Base-by-base conservation (phyloP, 257 asterid species). In the Nicotiana attenuata region DNA sequence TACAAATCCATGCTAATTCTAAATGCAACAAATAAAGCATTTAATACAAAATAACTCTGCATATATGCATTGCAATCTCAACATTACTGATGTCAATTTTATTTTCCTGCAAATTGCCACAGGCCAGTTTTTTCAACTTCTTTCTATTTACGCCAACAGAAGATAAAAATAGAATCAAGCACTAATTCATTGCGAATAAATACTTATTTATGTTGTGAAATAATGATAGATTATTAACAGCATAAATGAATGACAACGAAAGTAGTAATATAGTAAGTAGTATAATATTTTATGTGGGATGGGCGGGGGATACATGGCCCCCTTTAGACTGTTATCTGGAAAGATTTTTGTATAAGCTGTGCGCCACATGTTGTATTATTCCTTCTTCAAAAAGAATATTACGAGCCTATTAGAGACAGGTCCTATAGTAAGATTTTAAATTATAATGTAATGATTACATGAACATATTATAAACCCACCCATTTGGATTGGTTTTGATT, bases 291-390 rank as follows among this genome's bases (percentile, higher is more conserved):
- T 71, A 47, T 20, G 20, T 11, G n/a, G 17, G 15, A 52, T 52
- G 57, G 26, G 2, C 6, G 61, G 41, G 65, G 5, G 7, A 73
- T 73, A 7, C 63, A 47, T 73, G 41, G 47, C 63, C 17, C 63
- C 17, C 38, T 71, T 71, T 20, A 22, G 19, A 22, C 0, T 45
- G 35, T 26, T 47, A 47, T 50, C 63, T 50, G 63, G 63, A 76
- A 55, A 77, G 47, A 24, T 26, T 31, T 0, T 45, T 55, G 82
- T 3, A 73, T 52, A 33, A 55, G 82, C 63, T 77, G 82, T 61
- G 85, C 53, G 53, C 82, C 78, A 82, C 85, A 82, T 76, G 82
- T 64, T 64, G 5, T 53, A 24, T 50, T 76, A 75, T 75, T 75
- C 81, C 19, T 16, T 63, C 59, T 50, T 33, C 50, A 50, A 13